Base-by-base conservation (phyloP, 805 yeast genomes). In the Cyberlindnera misumaiensis region DNA sequence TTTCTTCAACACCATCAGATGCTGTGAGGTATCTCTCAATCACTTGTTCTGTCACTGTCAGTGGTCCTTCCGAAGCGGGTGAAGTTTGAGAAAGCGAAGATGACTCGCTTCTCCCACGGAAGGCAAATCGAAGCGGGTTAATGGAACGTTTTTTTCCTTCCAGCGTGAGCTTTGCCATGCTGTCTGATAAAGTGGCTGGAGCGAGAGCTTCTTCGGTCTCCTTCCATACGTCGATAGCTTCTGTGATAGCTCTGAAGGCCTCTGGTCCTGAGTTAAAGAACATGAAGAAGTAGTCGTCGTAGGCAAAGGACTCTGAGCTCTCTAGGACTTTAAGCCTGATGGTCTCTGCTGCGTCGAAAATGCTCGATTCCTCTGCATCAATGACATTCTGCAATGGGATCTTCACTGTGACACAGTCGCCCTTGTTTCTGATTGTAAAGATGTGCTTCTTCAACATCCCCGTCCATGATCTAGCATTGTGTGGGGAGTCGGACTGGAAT, bases 401-500 rank as follows among this genome's bases (percentile, higher is more conserved):
- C 48, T 83, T 83, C 14, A 89, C 65, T 15, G 83, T 73, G 11
- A 86, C 93, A 43, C 80, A 80, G 48, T 80, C 80, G 11, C 80
- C 80, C 17, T 71, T 66, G 56, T 85, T 83, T 38, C 83, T 70
- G 30, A 82, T 71, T 1, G 88, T 70, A 60, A 90, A 90, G 2
- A 86, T 77, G 38, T 81, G 80, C 51, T 83, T 86, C 46, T 83
- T 84, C 32, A 90, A 59, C 9, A 72, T 63, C 37, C 80, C 77
- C 33, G 75, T 80, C 97, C 97, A 90, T 13, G 80, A 73, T 42
- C 83, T 70, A 0, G 97, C 97, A 6, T 80, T 64, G 44, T 70
- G 77, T 12, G 73, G 60, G 17, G 82, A 77, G 52, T 89, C 96
- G 2, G 94, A 83, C 44, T 73, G 71, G 48, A 89, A 83, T 30